Conservation (phyloP, 345 rosid species). For the Cardamine chenopodiifolia region DNA sequence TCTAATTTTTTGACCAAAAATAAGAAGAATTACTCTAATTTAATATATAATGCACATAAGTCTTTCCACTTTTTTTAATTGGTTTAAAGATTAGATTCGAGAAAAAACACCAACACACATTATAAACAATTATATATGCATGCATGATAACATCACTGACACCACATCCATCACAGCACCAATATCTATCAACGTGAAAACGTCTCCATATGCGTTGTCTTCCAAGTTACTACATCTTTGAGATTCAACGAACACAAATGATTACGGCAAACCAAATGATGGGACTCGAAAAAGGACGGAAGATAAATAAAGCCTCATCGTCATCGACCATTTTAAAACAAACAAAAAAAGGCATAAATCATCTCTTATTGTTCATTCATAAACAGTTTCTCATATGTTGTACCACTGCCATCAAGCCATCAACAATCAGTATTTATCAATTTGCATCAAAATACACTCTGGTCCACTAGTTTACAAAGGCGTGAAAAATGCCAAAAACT, state of each 20-base stretch:
- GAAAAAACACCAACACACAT: neutral
- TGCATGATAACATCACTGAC: neutral
- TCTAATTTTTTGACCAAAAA: too few species aligned
- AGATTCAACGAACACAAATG: neutral
- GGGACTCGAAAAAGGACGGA: neutral
- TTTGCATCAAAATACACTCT: constrained; percentile 7
- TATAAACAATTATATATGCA: neutral
- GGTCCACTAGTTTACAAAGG: constrained; percentile 24
- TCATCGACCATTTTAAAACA: neutral
- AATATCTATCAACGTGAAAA: neutral
- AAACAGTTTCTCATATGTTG: neutral
- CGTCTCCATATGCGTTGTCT: neutral
- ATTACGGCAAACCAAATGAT: neutral
- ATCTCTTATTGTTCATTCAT: neutral
- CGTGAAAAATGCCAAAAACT: constrained; percentile 12
- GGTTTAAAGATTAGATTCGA: neutral
- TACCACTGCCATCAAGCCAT: neutral
- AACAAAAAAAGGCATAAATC: neutral
- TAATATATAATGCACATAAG: neutral
- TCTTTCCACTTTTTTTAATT: neutral
- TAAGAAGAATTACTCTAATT: neutral
- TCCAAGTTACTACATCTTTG: neutral
- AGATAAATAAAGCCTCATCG: neutral
- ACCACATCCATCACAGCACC: neutral
- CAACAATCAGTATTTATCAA: neutral